Evolutionary conservation across 2,329 filamentous ascomycete species (phyloP).

Genomic region (Capronia coronata): DNA sequence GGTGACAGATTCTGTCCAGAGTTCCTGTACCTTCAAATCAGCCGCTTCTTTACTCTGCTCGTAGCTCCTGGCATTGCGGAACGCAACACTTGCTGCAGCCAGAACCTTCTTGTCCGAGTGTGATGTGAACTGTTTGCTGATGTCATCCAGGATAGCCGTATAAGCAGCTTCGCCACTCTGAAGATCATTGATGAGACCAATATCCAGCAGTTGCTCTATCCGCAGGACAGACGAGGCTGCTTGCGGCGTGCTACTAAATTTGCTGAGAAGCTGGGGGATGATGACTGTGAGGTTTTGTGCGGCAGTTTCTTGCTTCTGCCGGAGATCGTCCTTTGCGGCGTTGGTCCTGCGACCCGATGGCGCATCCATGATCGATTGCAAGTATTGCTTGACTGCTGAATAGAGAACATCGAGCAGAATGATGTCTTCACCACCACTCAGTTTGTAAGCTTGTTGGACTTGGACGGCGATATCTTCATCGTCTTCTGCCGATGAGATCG

Average conservation of each 20-base stretch:
- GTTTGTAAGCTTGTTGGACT: constrained; percentile 66
- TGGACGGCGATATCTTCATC: constrained; percentile 54
- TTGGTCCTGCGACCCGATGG: constrained; percentile 52
- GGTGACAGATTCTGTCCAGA: constrained; percentile 81
- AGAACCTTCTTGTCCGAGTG: constrained; percentile 83
- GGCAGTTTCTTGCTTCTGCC: constrained; percentile 68
- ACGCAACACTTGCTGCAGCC: constrained; percentile 71
- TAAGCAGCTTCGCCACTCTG: constrained; percentile 80
- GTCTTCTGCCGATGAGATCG: constrained; percentile 49
- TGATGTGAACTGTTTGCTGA: constrained; percentile 88
- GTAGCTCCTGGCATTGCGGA: constrained; percentile 77
- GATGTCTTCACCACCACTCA: constrained; percentile 69
- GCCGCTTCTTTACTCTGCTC: constrained; percentile 84
- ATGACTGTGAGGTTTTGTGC: constrained; percentile 69
- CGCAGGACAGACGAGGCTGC: constrained; percentile 80
- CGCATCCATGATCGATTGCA: constrained; percentile 61
- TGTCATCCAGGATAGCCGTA: constrained; percentile 75
- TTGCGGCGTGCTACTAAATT: constrained; percentile 82
- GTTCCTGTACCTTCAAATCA: constrained; percentile 66
- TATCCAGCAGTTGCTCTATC: constrained; percentile 76
- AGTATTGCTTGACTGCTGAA: constrained; percentile 67
- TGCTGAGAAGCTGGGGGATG: constrained; percentile 81
- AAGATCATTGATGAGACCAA: constrained; percentile 81
- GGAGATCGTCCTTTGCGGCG: constrained; percentile 55
- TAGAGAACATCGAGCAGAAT: constrained; percentile 83